A percentile compares a stretch with the other conserved stretches of the same genome.
These are phyloP conservation scores for Nicotiana knightiana DNA, from an alignment of 257 asterid species.

Conservation along the genomic window DNA sequence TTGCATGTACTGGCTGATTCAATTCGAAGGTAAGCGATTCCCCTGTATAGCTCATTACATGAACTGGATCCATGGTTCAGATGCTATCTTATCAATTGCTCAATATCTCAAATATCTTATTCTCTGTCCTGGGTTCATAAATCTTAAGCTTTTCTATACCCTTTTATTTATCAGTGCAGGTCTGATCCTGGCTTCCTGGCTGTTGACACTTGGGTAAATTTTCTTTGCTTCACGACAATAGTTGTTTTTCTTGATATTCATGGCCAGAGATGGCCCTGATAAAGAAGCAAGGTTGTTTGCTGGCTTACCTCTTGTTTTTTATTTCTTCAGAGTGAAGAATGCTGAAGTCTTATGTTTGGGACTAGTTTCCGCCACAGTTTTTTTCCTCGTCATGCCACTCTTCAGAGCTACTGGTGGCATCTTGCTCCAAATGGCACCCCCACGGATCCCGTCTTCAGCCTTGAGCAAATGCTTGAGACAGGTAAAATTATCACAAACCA, in stretches of 20 bases:
- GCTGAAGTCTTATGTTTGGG: conserved; percentile 97
- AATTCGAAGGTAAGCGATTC: conserved; percentile 65
- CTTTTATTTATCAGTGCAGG: conserved; percentile 76
- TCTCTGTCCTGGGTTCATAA: background rate
- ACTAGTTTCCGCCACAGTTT: conserved; percentile 75
- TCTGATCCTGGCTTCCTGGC: conserved; percentile 90
- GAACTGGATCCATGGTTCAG: background rate
- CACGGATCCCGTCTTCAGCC: conserved; percentile 73
- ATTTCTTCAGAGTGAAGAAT: conserved; percentile 58
- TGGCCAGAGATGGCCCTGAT: background rate
- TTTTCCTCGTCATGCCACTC: conserved; percentile 91
- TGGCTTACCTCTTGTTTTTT: background rate
- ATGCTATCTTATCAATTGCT: background rate
- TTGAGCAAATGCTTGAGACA: conserved; percentile 90
- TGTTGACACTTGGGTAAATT: conserved; percentile 85
- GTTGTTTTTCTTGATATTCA: background rate
- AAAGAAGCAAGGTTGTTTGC: conserved; percentile 3
- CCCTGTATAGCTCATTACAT: background rate
- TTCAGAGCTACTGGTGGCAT: conserved; percentile 77
- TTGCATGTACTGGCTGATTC: conserved; percentile 96
- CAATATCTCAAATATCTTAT: background rate
- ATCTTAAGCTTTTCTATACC: conserved; percentile 27
- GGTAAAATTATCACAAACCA: conserved; percentile 31
- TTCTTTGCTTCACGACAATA: background rate
- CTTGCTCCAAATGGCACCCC: conserved; percentile 84